phyloP scores from a whole-genome alignment of 225 moss, liverwort and hornwort species.

The Pleurozium schreberi region DNA sequence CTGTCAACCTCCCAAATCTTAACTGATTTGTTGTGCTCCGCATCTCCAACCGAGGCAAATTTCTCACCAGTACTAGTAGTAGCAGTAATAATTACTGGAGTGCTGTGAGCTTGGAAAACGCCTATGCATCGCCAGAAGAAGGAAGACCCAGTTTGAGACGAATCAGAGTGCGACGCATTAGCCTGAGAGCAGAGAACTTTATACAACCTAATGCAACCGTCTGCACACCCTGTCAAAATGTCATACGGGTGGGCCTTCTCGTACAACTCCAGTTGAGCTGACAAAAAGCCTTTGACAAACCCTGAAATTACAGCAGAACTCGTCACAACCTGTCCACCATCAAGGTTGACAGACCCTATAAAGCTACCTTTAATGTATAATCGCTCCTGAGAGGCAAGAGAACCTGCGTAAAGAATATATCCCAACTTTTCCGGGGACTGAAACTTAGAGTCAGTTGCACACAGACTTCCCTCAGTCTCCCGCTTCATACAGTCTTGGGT shows the following conservation, averaged over 20 bases:
- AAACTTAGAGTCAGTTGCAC: background rate
- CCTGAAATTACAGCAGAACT: slow-evolving; percentile 26
- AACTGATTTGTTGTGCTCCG: slow-evolving; percentile 26
- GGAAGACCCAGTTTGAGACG: slow-evolving; percentile 6
- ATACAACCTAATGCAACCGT: slow-evolving; percentile 68
- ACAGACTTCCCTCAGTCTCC: background rate
- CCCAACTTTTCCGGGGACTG: slow-evolving; percentile 18
- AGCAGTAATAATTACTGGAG: slow-evolving; percentile 52
- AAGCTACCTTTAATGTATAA: slow-evolving; percentile 26
- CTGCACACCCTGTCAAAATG: slow-evolving; percentile 69
- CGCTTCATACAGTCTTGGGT: background rate
- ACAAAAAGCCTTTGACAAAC: slow-evolving; percentile 17
- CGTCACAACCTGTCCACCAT: slow-evolving; percentile 23
- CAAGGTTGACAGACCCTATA: slow-evolving; percentile 27
- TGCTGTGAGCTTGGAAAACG: slow-evolving; percentile 37
- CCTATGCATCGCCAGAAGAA: slow-evolving; percentile 64
- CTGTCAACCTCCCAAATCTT: slow-evolving; percentile 86
- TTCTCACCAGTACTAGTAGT: slow-evolving; percentile 44
- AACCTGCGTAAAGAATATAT: slow-evolving; percentile 26
- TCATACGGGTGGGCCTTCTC: slow-evolving; percentile 43
- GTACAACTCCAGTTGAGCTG: slow-evolving; percentile 17
- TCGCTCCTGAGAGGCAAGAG: slow-evolving; percentile 22
- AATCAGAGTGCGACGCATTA: background rate
- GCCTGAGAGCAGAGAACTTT: slow-evolving; percentile 30
- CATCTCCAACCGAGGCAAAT: slow-evolving; percentile 49